These are phyloP conservation scores for Pythium dissotocum DNA, from an alignment of 352 stramenopile species.

Conservation along the genomic window DNA sequence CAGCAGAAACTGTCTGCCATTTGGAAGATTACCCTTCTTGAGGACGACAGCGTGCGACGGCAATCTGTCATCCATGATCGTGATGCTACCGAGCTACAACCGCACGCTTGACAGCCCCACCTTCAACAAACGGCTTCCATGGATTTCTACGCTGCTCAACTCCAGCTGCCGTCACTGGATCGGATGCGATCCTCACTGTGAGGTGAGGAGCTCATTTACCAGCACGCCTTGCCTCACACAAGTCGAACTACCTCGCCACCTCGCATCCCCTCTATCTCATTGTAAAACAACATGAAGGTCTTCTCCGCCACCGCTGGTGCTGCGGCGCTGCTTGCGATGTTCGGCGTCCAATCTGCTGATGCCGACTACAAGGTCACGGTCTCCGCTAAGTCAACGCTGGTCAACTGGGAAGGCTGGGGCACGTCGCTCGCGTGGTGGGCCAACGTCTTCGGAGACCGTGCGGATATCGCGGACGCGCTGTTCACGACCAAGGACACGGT, in stretches of 20 bases:
- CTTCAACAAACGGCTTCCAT: neutral
- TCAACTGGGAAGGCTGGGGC: conserved; percentile 55
- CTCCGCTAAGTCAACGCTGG: conserved; percentile 24
- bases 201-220: conserved; percentile 1
- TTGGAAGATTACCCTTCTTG: too few species aligned
- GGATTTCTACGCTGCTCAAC: neutral
- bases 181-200: neutral
- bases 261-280: neutral
- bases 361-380: conserved; percentile 37
- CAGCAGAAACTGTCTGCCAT: too few species aligned
- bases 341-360: neutral
- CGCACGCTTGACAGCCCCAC: neutral
- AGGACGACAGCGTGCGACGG: too few species aligned
- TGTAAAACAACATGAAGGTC: conserved; percentile 17
- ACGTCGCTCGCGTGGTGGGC: conserved; percentile 68
- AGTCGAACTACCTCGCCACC: neutral
- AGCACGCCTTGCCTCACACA: neutral
- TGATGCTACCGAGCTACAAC: neutral
- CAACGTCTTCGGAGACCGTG: conserved; percentile 57
- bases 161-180: neutral
- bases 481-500: conserved; percentile 51
- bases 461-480: conserved; percentile 52
- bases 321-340: conserved; percentile 11
- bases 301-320: conserved; percentile 7
- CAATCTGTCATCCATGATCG: too few species aligned